phyloP scores from a whole-genome alignment of 495 filamentous ascomycete species.

The Penicillium argentinense region DNA sequence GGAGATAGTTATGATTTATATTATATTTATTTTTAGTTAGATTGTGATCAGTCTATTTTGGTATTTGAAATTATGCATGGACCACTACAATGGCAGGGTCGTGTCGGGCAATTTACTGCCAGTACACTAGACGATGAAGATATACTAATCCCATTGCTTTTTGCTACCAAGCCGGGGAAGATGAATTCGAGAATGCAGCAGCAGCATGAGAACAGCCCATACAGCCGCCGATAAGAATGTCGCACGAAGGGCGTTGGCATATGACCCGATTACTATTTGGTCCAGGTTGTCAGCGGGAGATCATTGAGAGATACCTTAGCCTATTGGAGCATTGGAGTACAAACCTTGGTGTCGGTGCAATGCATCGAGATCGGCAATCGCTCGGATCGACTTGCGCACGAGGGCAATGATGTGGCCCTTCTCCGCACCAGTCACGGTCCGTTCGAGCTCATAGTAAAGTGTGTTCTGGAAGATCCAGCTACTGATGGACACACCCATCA shows the following conservation, averaged over 20 bases:
- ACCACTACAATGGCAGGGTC: too few species aligned
- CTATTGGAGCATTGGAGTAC: constrained; percentile 2
- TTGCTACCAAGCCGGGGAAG: constrained; percentile 55
- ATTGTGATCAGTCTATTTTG: too few species aligned
- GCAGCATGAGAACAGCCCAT: constrained; percentile 48
- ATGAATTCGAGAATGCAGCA: constrained; percentile 50
- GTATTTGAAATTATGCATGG: too few species aligned
- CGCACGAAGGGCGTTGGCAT: constrained; percentile 54
- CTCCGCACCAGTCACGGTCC: constrained; percentile 53
- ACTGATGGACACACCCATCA: constrained; percentile 68
- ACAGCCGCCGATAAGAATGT: constrained; percentile 54
- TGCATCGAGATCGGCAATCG: constrained; percentile 48
- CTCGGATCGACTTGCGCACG: constrained; percentile 55
- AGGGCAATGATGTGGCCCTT: constrained; percentile 51
- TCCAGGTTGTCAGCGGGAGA: constrained; percentile 21
- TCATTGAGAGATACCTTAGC: not conserved
- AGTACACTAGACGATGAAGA: too few species aligned
- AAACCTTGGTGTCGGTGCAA: constrained; percentile 53
- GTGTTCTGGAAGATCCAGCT: constrained; percentile 77
- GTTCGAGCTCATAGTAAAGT: constrained; percentile 57
- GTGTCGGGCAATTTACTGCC: too few species aligned
- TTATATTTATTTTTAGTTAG: too few species aligned
- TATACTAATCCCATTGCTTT: too few species aligned
- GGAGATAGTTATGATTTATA: too few species aligned
- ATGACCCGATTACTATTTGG: constrained; percentile 53